These are phyloP conservation scores for Codiaeum variegatum DNA, from an alignment of 441 rosid species.

Conservation along the genomic window DNA sequence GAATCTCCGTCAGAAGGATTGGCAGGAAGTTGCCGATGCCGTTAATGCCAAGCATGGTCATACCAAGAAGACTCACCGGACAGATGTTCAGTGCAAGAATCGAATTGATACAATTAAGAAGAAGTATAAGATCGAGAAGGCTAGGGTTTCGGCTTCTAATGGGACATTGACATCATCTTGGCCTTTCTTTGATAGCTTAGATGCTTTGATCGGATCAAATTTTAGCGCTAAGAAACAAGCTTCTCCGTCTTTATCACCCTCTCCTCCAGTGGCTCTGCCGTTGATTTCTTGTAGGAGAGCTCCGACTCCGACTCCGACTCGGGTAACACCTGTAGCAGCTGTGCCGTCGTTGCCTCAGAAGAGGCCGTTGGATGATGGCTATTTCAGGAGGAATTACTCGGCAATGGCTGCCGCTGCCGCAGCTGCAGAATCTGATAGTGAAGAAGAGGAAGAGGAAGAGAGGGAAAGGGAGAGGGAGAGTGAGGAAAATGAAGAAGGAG, in stretches of 20 bases:
- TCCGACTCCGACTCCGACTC: conserved; percentile 24
- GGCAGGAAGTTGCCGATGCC: conserved; percentile 93
- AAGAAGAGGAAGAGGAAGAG: conserved; percentile 33
- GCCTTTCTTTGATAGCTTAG: conserved; percentile 79
- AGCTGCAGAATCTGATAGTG: conserved; percentile 23
- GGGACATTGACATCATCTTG: conserved; percentile 47
- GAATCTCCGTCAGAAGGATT: conserved; percentile 90
- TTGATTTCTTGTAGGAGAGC: conserved; percentile 31
- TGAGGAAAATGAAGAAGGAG: conserved; percentile 44
- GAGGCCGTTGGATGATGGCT: conserved; percentile 42
- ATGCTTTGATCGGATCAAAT: conserved; percentile 61
- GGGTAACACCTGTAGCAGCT: conserved; percentile 36
- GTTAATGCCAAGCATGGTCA: conserved; percentile 83
- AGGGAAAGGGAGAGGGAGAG: conserved; percentile 45
- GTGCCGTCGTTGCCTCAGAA: conserved; percentile 61
- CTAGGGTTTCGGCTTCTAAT: conserved; percentile 53
- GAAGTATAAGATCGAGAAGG: conserved; percentile 89
- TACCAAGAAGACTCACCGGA: conserved; percentile 81
- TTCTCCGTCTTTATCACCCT: conserved; percentile 31
- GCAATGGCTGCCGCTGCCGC: conserved; percentile 83
- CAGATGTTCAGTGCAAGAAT: conserved; percentile 96
- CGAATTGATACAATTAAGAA: conserved; percentile 95
- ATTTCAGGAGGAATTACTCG: conserved; percentile 65
- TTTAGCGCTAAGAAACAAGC: conserved; percentile 47
- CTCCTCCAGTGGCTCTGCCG: conserved; percentile 57